Percentiles rank a stretch among this genome's conserved stretches.
Evolutionary conservation across 2,329 filamentous ascomycete genomes (phyloP).

Genomic region (Colletotrichum salicis): DNA sequence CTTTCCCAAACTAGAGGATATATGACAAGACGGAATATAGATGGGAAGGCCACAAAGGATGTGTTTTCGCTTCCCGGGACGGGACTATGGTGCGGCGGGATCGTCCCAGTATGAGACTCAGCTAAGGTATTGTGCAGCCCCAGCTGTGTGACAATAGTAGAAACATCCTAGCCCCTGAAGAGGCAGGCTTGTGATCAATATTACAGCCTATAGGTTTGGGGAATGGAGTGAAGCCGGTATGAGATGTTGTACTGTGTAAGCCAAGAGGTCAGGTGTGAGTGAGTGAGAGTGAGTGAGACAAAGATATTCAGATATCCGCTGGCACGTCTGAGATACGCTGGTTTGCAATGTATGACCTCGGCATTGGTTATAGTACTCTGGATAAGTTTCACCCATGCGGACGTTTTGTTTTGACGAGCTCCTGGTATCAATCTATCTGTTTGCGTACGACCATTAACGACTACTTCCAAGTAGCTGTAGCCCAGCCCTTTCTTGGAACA

Average conservation of each 20-base stretch:
- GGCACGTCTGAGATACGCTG: neutral
- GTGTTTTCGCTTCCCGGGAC: neutral
- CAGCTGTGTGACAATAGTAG: neutral
- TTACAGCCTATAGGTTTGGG: neutral
- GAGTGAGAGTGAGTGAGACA: neutral
- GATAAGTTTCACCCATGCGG: neutral
- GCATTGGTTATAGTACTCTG: neutral
- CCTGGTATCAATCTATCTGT: slow-evolving; percentile 31
- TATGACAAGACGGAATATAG: neutral
- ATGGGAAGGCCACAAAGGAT: neutral
- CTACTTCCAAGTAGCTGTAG: slow-evolving; percentile 3
- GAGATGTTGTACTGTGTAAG: neutral
- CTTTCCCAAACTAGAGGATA: neutral
- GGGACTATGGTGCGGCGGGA: neutral
- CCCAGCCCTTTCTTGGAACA: neutral
- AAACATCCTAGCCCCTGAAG: neutral
- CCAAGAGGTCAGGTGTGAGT: neutral
- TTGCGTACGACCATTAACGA: slow-evolving; percentile 8
- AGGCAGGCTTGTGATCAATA: neutral
- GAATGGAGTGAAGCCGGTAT: neutral
- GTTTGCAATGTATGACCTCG: neutral
- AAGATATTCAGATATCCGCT: neutral
- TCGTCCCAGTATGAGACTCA: neutral
- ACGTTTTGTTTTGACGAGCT: neutral
- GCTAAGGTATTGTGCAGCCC: neutral